Percentiles rank a stretch among this genome's conserved stretches.
phyloP scores from a whole-genome alignment of 2,329 filamentous ascomycete genomes.

The Calcarisporium arbuscula region DNA sequence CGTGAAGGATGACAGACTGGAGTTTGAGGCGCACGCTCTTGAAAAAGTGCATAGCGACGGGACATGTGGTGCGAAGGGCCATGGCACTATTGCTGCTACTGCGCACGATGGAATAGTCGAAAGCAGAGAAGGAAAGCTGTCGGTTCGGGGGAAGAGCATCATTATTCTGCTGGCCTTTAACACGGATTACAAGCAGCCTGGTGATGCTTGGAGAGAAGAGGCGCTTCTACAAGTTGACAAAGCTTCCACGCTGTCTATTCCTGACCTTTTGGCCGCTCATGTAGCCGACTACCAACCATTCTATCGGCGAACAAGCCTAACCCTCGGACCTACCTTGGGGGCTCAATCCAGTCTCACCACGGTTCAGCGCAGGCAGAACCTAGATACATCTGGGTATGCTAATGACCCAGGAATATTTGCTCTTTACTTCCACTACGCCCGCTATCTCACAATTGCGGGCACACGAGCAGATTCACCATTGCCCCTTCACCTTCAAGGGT shows the following conservation, averaged over 20 bases:
- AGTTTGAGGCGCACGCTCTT: constrained; percentile 5
- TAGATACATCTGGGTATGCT: constrained; percentile 6
- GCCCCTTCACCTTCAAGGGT: constrained; percentile 6
- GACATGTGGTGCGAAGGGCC: constrained; percentile 6
- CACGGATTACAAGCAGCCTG: constrained; percentile 2
- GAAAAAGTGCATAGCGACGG: constrained; percentile 8
- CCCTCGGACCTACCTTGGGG: background rate
- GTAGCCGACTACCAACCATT: constrained; percentile 5
- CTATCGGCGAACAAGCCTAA: constrained; percentile 5
- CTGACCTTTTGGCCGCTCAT: constrained; percentile 4
- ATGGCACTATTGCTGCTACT: constrained; percentile 3
- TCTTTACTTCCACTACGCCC: constrained; percentile 7
- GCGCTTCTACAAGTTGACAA: constrained; percentile 3
- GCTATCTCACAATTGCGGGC: constrained; percentile 8
- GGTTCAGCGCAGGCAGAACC: constrained; percentile 2
- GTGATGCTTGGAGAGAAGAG: constrained; percentile 1
- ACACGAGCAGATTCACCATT: constrained; percentile 6
- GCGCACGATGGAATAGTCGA: constrained; percentile 4
- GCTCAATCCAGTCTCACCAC: background rate
- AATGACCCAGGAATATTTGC: constrained; percentile 7
- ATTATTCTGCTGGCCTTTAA: constrained; percentile 5
- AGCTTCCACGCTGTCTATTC: background rate
- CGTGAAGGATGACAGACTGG: constrained; percentile 1
- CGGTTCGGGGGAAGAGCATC: constrained; percentile 5
- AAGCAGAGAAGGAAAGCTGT: constrained; percentile 1